Base-by-base conservation (phyloP, 768 basidiomycete genomes). In the Boletus tylopilopsis region DNA sequence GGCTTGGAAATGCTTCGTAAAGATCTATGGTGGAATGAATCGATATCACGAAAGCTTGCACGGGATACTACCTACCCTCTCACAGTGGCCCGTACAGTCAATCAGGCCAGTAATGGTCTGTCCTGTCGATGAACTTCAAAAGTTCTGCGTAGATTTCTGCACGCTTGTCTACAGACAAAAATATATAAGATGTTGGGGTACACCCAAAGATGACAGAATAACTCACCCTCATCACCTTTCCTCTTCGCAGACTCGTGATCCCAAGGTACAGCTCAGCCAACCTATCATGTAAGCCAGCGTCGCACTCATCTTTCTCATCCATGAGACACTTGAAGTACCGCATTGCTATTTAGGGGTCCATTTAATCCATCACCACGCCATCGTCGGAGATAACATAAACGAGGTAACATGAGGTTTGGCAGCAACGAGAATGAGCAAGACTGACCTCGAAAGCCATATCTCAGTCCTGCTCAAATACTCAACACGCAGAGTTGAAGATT, bases 1-100 rank as follows among this genome's bases (percentile, higher is more conserved):
- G 0, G 96, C 96, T 54, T 92, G 96, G 96, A 35, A 93, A 84
- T 15, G 90, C 93, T 67, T 98, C 93, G 51, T 81, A 92, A 33
- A 96, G 74, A 59, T 92, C 93, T 94, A 58, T 6, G 29, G 7
- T 27, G 42, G 12, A 37, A 42, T 6, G 1, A n/a, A 36, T 34
- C 9, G 36, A 25, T 24, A 16, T n/a, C 5, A 24, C 1, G 16
- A 41, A 4, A 18, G 18, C 12, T 19, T 36, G 15, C 11, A 23
- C 5, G n/a, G 5, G 50, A 47, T 6, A 18, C 37, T 2, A 58
- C 74, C 37, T 57, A 91, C 92, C 90, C 55, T 95, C 89, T 4
- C 82, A 87, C n/a, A 97, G 68, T n/a, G 80, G 65, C 6, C 82
- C 86, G 54, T 95, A 88, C 15, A 98, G 66, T 5, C 90, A 79